These are phyloP conservation scores for Citrus sinensis DNA, from an alignment of 345 rosid species.

Conservation along the genomic window DVS_A1.0 CM039161.1:21842001-21842500, in stretches of 20 bases:
- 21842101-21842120: not conserved
- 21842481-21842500: constrained; percentile 3
- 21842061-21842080: not conserved
- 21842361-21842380: constrained; percentile 29
- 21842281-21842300: constrained; percentile 30
- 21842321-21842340: constrained; percentile 21
- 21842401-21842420: constrained; percentile 39
- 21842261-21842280: constrained; percentile 36
- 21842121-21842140: too few relatives aligned
- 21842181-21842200: constrained; percentile 25
- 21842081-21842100: not conserved
- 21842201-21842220: constrained; percentile 37
- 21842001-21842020: not conserved
- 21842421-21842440: constrained; percentile 8
- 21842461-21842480: constrained; percentile 20
- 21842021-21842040: not conserved
- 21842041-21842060: not conserved
- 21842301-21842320: constrained; percentile 39
- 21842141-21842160: constrained; percentile 15
- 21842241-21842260: constrained; percentile 40
- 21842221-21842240: constrained; percentile 34
- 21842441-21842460: constrained; percentile 15
- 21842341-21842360: constrained; percentile 45
- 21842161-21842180: constrained; percentile 28
- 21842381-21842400: constrained; percentile 34